Evolutionary conservation across 2,329 filamentous ascomycete species (phyloP), one percentile per base, ranked within the genome.

Genomic region (Nannizzia gypsea): DNA sequence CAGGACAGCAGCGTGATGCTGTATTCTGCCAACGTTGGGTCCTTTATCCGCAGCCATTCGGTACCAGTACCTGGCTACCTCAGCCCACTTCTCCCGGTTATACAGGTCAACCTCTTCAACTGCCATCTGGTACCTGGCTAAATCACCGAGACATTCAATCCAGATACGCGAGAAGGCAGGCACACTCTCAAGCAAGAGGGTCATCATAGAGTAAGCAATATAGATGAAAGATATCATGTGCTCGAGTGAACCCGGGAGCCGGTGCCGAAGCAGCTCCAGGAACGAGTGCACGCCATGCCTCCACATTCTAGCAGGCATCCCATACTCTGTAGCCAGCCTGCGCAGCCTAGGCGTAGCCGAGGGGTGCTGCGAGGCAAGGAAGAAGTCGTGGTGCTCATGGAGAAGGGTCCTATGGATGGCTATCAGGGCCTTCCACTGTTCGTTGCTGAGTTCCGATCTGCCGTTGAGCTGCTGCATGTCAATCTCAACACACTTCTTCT

Each of bases 261-360:
- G 81, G 64, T 89, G 84, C 0, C 89, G 79, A 0, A 95, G 72
- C 0, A 95, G 71, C 64, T 95, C 89, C 0, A 95, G 77, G 60
- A 93, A 93, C 0, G 84, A 85, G 68, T 95, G 90, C 2, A 97
- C 96, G 0, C 89, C 92, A 66, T 95, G 89, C 0, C 89, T 81
- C 93, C 93, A 97, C 88, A 97, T 93, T 0, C 92, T 78, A 0
- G 89, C 90, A 0, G 92, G 91, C 89, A 97, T 96, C 0, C 85
- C 84, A 66, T 96, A 96, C 81, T 80, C 38, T 2, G 26, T 20
- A 0, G 90, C 86, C 0, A 96, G 72, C 0, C 83, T 77, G 2
- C 82, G 80, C 0, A 97, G 70, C 0, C 85, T 83, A 0, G 79
- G 78, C 24, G 81, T 88, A 0, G 90, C 89, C 0, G 85, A 87